Base-by-base conservation (phyloP, 768 basidiomycete species). In the Brasilioporus rufonigricans region DNA sequence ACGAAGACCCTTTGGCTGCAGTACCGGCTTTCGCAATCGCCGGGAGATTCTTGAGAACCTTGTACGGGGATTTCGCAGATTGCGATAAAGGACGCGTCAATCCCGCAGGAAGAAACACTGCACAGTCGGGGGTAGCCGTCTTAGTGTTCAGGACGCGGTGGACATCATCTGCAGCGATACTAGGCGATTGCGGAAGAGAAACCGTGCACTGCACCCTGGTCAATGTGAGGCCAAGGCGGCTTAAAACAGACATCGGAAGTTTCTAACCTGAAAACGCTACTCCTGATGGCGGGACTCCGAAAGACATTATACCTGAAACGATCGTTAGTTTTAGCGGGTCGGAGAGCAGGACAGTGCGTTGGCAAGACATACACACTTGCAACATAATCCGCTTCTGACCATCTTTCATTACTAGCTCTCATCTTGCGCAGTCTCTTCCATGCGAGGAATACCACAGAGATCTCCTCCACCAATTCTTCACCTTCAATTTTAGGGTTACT, bases 321-420 rank as follows among this genome's bases (percentile, higher is more conserved):
- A 19, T 44, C 21, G 18, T 44, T n/a, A 35, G 23, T 7, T 47
- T 24, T 12, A 18, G 14, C 32, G 9, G 11, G 29, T 53, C 33
- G 38, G 24, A 29, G 12, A 44, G 40, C 24, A n/a, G 39, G 43
- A 41, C 6, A 21, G 21, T 14, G 8, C 26, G 33, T 32, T 12
- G 19, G 2, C 27, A 12, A 48, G 52, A 66, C 80, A 46, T 64
- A 84, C 80, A 83, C 80, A 47, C 78, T 79, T n/a, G 76, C 74
- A 16, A 74, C 80, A 53, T 74, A 81, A 56, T 82, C 82, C 1
- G 81, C 79, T 58, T 84, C 82, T 3, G 78, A 80, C 69, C 74
- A 77, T 60, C 72, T 80, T 49, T 80, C 76, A 19, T 73, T 73
- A 6, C 74, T 73, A 6, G 65, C 64, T n/a, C 66, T 73, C 78